Percentiles rank a stretch among this genome's conserved stretches.
phyloP scores from a whole-genome alignment of 23 red algal species.

The Gracilaria gracilis region DNA sequence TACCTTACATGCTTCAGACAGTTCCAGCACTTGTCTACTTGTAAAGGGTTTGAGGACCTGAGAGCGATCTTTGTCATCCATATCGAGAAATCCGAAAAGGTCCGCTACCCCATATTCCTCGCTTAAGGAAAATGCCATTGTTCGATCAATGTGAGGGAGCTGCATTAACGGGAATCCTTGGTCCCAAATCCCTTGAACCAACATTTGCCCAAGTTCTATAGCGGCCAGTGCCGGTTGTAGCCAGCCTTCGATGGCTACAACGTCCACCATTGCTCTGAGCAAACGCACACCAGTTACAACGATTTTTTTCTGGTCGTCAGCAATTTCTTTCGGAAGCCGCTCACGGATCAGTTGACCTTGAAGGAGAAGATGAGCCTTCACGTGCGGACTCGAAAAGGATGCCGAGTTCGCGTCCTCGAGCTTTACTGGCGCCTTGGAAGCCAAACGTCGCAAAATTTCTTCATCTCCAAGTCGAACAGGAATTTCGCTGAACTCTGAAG shows the following conservation, averaged over 20 bases:
- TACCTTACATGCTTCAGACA: constrained; percentile 77
- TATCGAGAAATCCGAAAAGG: constrained; percentile 82
- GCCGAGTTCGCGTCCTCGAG: constrained; percentile 28
- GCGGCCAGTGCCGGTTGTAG: constrained; percentile 77
- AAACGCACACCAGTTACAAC: constrained; percentile 66
- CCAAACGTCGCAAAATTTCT: constrained; percentile 58
- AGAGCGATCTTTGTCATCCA: constrained; percentile 77
- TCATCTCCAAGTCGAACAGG: constrained; percentile 77
- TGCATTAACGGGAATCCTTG: constrained; percentile 72
- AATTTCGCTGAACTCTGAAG: constrained; percentile 78
- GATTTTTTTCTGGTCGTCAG: constrained; percentile 62
- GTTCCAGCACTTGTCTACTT: constrained; percentile 58
- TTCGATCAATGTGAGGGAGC: constrained; percentile 80
- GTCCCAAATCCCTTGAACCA: constrained; percentile 88
- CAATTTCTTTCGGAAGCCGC: constrained; percentile 38
- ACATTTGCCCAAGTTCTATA: constrained; percentile 84
- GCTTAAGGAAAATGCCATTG: constrained; percentile 21
- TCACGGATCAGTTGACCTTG: constrained; percentile 76
- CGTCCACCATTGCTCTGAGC: constrained; percentile 85
- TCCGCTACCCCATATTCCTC: constrained; percentile 58
- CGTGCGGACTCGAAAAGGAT: constrained; percentile 82
- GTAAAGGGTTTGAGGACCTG: constrained; percentile 53
- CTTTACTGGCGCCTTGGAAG: constrained; percentile 35
- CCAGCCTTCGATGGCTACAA: constrained; percentile 76
- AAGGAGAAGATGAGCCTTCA: constrained; percentile 86